Evolutionary conservation across 176 grass and related monocot genomes (phyloP), one percentile per base, ranked within the genome.

Genomic region (Aegilops sharonensis): DNA sequence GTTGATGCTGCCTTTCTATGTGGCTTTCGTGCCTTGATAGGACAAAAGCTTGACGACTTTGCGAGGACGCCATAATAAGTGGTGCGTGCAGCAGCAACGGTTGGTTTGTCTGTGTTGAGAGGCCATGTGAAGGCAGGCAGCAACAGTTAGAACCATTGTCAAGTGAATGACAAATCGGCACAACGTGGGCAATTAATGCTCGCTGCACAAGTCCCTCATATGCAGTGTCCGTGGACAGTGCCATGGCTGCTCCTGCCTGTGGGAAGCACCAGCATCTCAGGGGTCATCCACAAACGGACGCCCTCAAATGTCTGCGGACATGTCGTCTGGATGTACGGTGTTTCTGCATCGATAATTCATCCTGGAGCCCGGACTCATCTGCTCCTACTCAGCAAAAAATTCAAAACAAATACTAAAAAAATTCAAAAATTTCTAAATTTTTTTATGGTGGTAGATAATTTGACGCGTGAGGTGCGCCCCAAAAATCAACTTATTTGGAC

Each of bases 11-110:
- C 21, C 69, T 86, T 39, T 90, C 36, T 70, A 18, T 23, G 10
- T 15, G 76, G 50, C 11, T 39, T 83, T 83, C 76, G 34, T 23
- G 42, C 69, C 24, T 81, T 81, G 80, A 59, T 31, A 81, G 82
- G 81, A 81, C 75, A 77, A 71, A 64, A 61, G n/a, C 9, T 23
- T 47, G 23, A 0, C n/a, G 29, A 6, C 85, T 60, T 84, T 87
- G 47, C n/a, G n/a, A 78, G 43, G 12, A 27, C 10, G 20, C 35
- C 35, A 71, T 39, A 5, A 37, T 21, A 43, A 43, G 10, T 43
- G 42, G 42, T 43, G 42, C 3, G 42, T 43, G 42, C 42, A 11
- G 42, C 42, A 43, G 42, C 42, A 43, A 43, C 0, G 42, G 10
- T 43, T 40, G n/a, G 29, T 36, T 78, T 68, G 47, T 23, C 68